phyloP scores from a whole-genome alignment of 768 basidiomycete species.

The Lyophyllum decastes region DNA sequence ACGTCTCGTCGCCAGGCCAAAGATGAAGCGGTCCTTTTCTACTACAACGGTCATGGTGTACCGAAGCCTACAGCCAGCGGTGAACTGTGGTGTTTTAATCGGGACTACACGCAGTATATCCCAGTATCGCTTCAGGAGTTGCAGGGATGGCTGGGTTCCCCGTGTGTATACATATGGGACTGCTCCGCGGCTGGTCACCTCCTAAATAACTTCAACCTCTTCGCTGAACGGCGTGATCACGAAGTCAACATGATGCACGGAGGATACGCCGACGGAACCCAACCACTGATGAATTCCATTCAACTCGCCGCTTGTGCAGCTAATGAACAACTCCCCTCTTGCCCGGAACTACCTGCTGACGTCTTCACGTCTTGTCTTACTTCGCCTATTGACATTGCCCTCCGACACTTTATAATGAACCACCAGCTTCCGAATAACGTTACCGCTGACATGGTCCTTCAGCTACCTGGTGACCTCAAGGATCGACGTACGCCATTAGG shows the following conservation, averaged over 20 bases:
- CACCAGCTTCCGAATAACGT: conserved; percentile 82
- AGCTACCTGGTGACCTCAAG: conserved; percentile 95
- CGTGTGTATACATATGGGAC: conserved; percentile 98
- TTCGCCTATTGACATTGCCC: conserved; percentile 96
- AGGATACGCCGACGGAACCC: conserved; percentile 59
- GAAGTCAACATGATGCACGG: conserved; percentile 61
- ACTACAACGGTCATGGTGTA: conserved; percentile 99
- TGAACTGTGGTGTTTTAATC: conserved; percentile 99
- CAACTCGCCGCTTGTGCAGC: conserved; percentile 95
- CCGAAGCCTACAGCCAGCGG: conserved; percentile 95
- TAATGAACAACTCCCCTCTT: conserved; percentile 89
- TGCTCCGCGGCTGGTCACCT: conserved; percentile 97
- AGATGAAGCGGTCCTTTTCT: conserved; percentile 92
- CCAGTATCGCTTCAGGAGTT: conserved; percentile 94
- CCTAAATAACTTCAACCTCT: conserved; percentile 82
- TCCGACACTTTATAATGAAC: conserved; percentile 91
- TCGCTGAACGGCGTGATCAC: conserved; percentile 74
- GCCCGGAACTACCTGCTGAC: conserved; percentile 96
- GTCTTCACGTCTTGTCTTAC: conserved; percentile 98
- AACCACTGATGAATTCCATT: conserved; percentile 83
- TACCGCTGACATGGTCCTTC: conserved; percentile 88
- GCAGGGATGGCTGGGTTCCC: conserved; percentile 91
- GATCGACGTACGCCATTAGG: conserved; percentile 95
- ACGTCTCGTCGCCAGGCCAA: conserved; percentile 85
- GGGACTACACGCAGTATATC: conserved; percentile 97